Conservation (phyloP, 1,284 basidiomycete genomes). For the Earliella scabrosa region DNA sequence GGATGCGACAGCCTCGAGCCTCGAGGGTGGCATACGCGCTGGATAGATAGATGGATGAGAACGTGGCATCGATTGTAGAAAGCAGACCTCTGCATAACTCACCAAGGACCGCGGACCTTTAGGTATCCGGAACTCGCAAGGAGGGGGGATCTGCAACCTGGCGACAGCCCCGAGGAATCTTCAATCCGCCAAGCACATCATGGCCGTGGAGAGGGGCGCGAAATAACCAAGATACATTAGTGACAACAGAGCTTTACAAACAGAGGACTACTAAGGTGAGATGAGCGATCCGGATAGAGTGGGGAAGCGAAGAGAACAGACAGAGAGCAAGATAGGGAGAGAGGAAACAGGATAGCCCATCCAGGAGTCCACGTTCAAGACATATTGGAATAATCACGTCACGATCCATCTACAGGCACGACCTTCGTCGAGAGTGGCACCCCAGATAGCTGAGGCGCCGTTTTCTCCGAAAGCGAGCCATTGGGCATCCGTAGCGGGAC, state of each 20-base stretch:
- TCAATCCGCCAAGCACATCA: too few relatives aligned
- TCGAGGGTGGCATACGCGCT: too few relatives aligned
- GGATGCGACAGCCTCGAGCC: too few relatives aligned
- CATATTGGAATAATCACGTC: constrained; percentile 1
- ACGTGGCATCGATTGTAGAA: too few relatives aligned
- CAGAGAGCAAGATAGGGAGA: background rate
- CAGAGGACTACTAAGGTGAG: too few relatives aligned
- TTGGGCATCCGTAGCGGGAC: constrained; percentile 20
- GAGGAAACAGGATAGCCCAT: background rate
- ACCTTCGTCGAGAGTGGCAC: constrained; percentile 15
- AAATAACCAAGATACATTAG: constrained; percentile 5
- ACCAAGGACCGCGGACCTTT: too few relatives aligned
- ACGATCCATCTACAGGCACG: constrained; percentile 28
- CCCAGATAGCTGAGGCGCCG: background rate
- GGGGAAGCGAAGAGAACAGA: background rate
- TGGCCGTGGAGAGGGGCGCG: too few relatives aligned
- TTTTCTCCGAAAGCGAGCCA: constrained; percentile 19
- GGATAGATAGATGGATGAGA: too few relatives aligned
- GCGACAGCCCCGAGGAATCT: too few relatives aligned
- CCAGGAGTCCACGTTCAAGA: background rate
- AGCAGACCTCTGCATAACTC: too few relatives aligned
- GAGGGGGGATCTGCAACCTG: too few relatives aligned
- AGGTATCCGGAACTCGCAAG: too few relatives aligned
- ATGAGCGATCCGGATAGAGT: background rate
- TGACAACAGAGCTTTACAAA: background rate